A percentile compares a stretch with the other conserved stretches of the same genome.
These are phyloP conservation scores for Hericium alpestre DNA, from an alignment of 768 basidiomycete genomes.

Conservation along the genomic window DNA sequence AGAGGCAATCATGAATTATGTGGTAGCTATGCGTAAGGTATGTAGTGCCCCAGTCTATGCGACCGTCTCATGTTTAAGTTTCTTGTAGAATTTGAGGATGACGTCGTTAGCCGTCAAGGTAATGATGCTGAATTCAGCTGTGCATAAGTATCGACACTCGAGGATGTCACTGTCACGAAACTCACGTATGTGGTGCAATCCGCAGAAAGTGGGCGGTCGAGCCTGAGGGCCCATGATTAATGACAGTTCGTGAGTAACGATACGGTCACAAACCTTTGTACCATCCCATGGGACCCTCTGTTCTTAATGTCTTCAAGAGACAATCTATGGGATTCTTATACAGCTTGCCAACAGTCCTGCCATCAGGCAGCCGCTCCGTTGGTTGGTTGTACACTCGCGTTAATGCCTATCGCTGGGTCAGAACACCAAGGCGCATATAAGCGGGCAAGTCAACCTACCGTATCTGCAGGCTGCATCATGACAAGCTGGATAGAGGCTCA, in stretches of 20 bases:
- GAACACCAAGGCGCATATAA: background rate
- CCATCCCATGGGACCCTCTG: slow-evolving; percentile 87
- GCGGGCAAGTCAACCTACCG: slow-evolving; percentile 36
- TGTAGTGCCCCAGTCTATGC: background rate
- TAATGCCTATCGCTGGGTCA: slow-evolving; percentile 42
- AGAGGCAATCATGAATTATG: no score
- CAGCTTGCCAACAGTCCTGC: slow-evolving; percentile 59
- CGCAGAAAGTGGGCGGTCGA: slow-evolving; percentile 89
- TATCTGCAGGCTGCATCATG: slow-evolving; percentile 93
- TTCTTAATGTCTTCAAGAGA: slow-evolving; percentile 87
- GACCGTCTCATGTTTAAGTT: slow-evolving; percentile 10
- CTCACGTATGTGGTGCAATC: slow-evolving; percentile 86
- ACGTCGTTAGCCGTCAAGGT: slow-evolving; percentile 85
- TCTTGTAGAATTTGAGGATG: slow-evolving; percentile 60
- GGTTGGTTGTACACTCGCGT: slow-evolving; percentile 97
- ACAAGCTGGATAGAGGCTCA: slow-evolving; percentile 41
- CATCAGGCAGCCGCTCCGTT: slow-evolving; percentile 58
- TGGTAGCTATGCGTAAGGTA: background rate
- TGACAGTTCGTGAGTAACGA: background rate
- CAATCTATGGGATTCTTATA: slow-evolving; percentile 94
- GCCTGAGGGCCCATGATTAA: slow-evolving; percentile 32
- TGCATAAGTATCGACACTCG: background rate
- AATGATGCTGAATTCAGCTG: slow-evolving; percentile 48
- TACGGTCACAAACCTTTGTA: slow-evolving; percentile 63
- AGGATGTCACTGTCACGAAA: slow-evolving; percentile 6